These are phyloP conservation scores for Blastomyces gilchristii DNA, from an alignment of 2,329 filamentous ascomycete genomes.

Conservation along the genomic window DNA sequence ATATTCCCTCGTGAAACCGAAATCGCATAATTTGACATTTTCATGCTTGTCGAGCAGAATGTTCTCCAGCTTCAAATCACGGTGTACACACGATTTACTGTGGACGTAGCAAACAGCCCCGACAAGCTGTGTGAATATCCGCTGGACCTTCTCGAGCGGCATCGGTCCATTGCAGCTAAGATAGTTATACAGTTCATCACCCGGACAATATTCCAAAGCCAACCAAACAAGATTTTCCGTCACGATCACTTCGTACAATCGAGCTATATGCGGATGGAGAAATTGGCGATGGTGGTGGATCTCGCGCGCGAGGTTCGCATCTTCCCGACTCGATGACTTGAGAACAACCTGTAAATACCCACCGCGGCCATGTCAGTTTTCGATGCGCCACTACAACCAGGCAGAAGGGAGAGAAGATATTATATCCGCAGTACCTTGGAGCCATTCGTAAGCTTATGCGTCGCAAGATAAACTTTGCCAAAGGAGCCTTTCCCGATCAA, in stretches of 20 bases:
- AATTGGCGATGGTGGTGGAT: conserved; percentile 99
- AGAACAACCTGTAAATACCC: conserved; percentile 64
- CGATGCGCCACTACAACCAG: neutral
- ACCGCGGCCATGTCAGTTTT: conserved; percentile 7
- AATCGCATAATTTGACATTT: conserved; percentile 95
- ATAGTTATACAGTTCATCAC: conserved; percentile 97
- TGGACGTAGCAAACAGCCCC: conserved; percentile 94
- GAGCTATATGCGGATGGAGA: conserved; percentile 90
- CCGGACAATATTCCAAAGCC: conserved; percentile 90
- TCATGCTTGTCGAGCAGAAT: conserved; percentile 93
- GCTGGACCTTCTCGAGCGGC: conserved; percentile 76
- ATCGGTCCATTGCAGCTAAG: conserved; percentile 78
- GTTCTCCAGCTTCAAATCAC: conserved; percentile 92
- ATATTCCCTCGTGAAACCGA: conserved; percentile 96
- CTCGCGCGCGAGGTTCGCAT: conserved; percentile 89
- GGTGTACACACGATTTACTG: conserved; percentile 87
- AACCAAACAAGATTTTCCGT: conserved; percentile 93
- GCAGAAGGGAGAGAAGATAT: neutral
- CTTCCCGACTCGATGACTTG: conserved; percentile 93
- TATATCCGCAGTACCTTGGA: conserved; percentile 57
- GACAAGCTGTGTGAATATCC: conserved; percentile 90
- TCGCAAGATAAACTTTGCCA: conserved; percentile 92
- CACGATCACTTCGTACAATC: conserved; percentile 95
- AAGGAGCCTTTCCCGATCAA: conserved; percentile 97
- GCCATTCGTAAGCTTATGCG: conserved; percentile 95